Conservation (phyloP, 2,329 filamentous ascomycete species). For the Aspergillus puulaauensis region DNA sequence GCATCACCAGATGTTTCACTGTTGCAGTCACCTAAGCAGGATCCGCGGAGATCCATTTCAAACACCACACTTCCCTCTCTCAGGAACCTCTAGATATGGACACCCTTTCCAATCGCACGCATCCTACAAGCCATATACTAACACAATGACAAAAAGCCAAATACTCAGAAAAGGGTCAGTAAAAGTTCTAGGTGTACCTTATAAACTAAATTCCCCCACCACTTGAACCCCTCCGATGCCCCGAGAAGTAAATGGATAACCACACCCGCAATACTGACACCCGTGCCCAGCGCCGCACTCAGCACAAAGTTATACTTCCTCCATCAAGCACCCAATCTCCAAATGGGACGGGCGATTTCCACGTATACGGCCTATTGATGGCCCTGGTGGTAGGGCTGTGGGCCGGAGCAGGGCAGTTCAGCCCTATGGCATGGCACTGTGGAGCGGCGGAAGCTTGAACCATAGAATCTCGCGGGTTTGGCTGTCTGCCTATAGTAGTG, state of each 20-base stretch:
- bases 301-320: conserved; percentile 71
- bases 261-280: conserved; percentile 25
- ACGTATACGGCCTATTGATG: no score
- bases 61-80: conserved; percentile 17
- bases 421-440: no score
- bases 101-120: conserved; percentile 27
- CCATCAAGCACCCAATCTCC: conserved; percentile 56
- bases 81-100: conserved; percentile 16
- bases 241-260: conserved; percentile 29
- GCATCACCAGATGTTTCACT: no score
- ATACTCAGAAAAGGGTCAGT: no score
- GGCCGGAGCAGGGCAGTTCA: no score
- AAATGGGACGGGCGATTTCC: no score
- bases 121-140: conserved; percentile 13
- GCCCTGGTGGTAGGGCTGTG: no score
- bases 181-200: conserved; percentile 12
- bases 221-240: conserved; percentile 20
- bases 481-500: no score
- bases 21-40: no score
- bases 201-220: conserved; percentile 29
- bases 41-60: not conserved
- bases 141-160: not conserved
- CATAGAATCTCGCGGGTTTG: no score
- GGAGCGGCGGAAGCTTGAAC: no score
- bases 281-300: conserved; percentile 62